Evolutionary conservation across 805 yeast species (phyloP), one percentile per base, ranked within the genome.

Genomic region (Cephaloascus fragrans): DNA sequence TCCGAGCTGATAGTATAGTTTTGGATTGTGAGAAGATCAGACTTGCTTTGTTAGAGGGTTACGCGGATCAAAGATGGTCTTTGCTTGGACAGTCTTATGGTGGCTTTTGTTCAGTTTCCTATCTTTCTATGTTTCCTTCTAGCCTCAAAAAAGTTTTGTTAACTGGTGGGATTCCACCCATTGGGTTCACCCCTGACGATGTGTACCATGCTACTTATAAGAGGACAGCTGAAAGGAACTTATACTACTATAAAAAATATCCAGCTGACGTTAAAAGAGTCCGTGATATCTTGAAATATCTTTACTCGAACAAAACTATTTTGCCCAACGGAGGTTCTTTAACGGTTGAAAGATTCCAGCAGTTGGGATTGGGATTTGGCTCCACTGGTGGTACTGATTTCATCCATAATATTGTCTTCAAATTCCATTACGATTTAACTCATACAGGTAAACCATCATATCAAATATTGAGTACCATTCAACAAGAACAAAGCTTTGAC

Each of bases 141-240:
- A 56, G 71, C 2, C 42, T 76, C 19, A 58, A 57, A 33, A 67
- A 63, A 37, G 71, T 70, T 1, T 47, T 76, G 15, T 51, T 75
- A 18, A 68, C 82, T 1, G 83, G 80, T 2, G 83, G 82, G 4
- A 61, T 76, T 12, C 81, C 83, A 2, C 81, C 82, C 1, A 50
- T 76, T 15, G 60, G 58, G 4, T 49, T 46, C 26, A 47, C 59
- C 1, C 64, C 73, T 4, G 74, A 69, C 37, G 68, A 69, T 31
- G 79, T 76, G 6, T 73, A 75, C 45, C 39, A 41, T 9, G 71
- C 70, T 2, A 71, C 80, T 3, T 73, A 67, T 42, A 45, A 57
- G 26, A 53, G 74, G 16, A 70, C 77, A 2, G 56, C 41, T 16
- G 74, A 72, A 38, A 53, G 80, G 37, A 75, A 76, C 47, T 41